Evolutionary conservation across 2,329 filamentous ascomycete species (phyloP).

Genomic region (Apiospora kogelbergensis): DNA sequence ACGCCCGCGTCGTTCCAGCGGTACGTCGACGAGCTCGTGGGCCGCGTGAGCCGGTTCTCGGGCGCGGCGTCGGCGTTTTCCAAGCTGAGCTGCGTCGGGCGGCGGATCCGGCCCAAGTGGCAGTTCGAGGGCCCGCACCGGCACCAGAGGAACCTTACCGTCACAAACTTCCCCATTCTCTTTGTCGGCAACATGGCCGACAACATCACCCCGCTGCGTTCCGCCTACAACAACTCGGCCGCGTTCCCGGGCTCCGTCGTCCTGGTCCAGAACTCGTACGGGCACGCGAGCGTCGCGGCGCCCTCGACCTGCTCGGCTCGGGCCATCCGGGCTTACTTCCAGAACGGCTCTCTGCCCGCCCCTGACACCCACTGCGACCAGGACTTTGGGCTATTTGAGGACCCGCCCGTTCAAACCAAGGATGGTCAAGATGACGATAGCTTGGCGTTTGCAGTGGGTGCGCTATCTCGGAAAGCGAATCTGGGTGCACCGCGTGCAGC

Average conservation of each 20-base stretch:
- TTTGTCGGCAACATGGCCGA: slow-evolving; percentile 51
- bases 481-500: neutral
- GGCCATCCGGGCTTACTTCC: slow-evolving; percentile 21
- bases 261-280: slow-evolving; percentile 13
- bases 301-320: slow-evolving; percentile 23
- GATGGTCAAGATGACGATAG: slow-evolving; percentile 7
- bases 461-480: slow-evolving; percentile 14
- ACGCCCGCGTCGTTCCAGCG: slow-evolving; percentile 34
- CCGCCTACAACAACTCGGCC: slow-evolving; percentile 11
- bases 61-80: slow-evolving; percentile 44
- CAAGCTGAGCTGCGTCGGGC: slow-evolving; percentile 34
- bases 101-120: slow-evolving; percentile 31
- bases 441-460: slow-evolving; percentile 13
- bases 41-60: slow-evolving; percentile 38
- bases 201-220: slow-evolving; percentile 44
- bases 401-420: neutral
- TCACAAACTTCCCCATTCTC: slow-evolving; percentile 44
- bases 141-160: neutral
- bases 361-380: slow-evolving; percentile 11
- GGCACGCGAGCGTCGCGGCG: slow-evolving; percentile 19
- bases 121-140: slow-evolving; percentile 17
- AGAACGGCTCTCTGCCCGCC: slow-evolving; percentile 3
- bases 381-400: slow-evolving; percentile 12
- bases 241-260: slow-evolving; percentile 15
- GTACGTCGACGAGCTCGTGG: slow-evolving; percentile 32